Evolutionary conservation across 2,329 filamentous ascomycete species (phyloP).

Genomic region (Penicillium sp.): DNA sequence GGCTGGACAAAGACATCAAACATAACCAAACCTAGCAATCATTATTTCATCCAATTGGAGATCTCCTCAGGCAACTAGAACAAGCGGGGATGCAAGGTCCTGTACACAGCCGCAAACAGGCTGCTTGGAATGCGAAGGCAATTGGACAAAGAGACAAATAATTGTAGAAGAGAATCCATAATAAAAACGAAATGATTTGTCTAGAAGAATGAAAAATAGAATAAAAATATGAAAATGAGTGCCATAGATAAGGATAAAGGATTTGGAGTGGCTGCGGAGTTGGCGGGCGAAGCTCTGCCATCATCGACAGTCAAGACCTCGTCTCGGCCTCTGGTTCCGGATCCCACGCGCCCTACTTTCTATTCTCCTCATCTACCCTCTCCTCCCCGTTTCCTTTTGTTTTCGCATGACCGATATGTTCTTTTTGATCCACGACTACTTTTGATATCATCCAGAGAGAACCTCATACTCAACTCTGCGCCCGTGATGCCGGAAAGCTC

Average conservation of each 20-base stretch:
- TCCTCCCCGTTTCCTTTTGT: background rate
- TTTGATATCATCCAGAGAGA: background rate
- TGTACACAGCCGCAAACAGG: constrained; percentile 5
- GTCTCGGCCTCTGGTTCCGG: constrained; percentile 18
- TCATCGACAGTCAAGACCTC: constrained; percentile 15
- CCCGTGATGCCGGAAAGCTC: constrained; percentile 42
- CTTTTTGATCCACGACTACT: background rate
- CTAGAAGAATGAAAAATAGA: background rate
- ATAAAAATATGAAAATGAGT: background rate
- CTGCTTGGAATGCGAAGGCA: constrained; percentile 7
- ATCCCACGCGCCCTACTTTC: constrained; percentile 9
- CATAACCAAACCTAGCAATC: background rate
- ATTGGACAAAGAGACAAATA: background rate
- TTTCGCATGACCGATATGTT: background rate
- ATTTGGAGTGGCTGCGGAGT: background rate
- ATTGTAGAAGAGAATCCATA: background rate
- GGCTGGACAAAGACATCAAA: background rate
- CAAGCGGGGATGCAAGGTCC: constrained; percentile 3
- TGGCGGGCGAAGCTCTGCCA: constrained; percentile 16
- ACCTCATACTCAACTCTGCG: background rate
- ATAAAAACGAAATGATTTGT: background rate
- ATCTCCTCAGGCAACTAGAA: background rate
- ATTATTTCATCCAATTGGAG: background rate
- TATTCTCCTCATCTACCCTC: background rate
- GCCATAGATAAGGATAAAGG: background rate